These are phyloP conservation scores for Sarcomyxa edulis DNA, from an alignment of 768 basidiomycete genomes.

Conservation along the genomic window DNA sequence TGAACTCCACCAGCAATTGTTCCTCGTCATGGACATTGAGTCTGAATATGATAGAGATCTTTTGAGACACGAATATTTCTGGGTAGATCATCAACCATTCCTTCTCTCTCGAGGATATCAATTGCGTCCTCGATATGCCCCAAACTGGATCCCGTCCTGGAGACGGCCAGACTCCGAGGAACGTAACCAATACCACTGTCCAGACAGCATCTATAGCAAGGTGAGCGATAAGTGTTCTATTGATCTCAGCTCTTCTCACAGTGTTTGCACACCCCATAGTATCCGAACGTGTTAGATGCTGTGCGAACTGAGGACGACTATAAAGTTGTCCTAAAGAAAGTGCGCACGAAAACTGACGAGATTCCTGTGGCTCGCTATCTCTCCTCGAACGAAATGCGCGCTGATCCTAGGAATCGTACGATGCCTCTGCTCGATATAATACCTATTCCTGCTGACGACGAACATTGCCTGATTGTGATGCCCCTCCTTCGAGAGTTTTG, in stretches of 20 bases:
- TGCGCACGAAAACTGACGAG: slow-evolving; percentile 18
- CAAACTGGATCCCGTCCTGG: slow-evolving; percentile 24
- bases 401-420: slow-evolving; percentile 19
- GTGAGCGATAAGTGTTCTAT: too few species aligned
- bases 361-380: slow-evolving; percentile 21
- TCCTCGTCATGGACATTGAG: too few species aligned
- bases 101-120: slow-evolving; percentile 22
- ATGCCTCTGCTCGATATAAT: slow-evolving; percentile 17
- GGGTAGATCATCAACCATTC: slow-evolving; percentile 19
- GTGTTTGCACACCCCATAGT: too few species aligned
- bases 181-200: neutral
- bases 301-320: slow-evolving; percentile 19
- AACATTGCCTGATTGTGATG: slow-evolving; percentile 14
- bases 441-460: slow-evolving; percentile 10
- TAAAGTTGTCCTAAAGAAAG: slow-evolving; percentile 19
- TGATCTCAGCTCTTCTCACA: too few species aligned
- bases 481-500: slow-evolving; percentile 9
- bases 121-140: slow-evolving; percentile 24
- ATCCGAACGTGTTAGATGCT: too few species aligned
- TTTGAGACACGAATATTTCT: slow-evolving; percentile 16
- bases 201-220: too few species aligned
- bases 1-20: too few species aligned
- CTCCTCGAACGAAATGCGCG: slow-evolving; percentile 5
- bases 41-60: too few species aligned
- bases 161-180: too few species aligned